phyloP scores from a whole-genome alignment of 2,329 filamentous ascomycete species.

The Orbilia oligospora region DNA sequence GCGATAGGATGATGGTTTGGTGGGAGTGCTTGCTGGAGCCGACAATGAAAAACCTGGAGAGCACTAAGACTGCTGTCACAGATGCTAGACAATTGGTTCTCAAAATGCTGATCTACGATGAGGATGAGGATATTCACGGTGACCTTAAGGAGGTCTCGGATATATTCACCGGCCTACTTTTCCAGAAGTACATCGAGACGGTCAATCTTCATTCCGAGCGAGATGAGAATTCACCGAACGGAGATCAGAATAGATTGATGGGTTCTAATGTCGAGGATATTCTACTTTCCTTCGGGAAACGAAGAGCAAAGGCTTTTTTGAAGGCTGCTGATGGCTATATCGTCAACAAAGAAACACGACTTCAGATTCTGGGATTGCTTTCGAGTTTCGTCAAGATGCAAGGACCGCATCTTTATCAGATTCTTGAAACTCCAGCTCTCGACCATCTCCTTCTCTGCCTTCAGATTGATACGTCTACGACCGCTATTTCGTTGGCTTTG shows the following conservation, averaged over 20 bases:
- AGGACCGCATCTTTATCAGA: slow-evolving; percentile 82
- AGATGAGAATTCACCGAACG: slow-evolving; percentile 66
- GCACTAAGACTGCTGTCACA: slow-evolving; percentile 75
- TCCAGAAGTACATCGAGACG: slow-evolving; percentile 74
- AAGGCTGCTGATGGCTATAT: slow-evolving; percentile 77
- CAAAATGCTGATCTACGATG: slow-evolving; percentile 75
- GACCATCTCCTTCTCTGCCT: slow-evolving; percentile 80
- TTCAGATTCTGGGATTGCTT: slow-evolving; percentile 77
- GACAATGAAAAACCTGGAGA: slow-evolving; percentile 72
- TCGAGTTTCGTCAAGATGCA: slow-evolving; percentile 81
- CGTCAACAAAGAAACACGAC: slow-evolving; percentile 75
- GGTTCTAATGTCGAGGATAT: slow-evolving; percentile 71
- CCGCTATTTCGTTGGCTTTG: slow-evolving; percentile 80
- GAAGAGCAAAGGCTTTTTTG: slow-evolving; percentile 79
- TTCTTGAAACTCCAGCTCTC: slow-evolving; percentile 80
- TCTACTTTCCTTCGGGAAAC: slow-evolving; percentile 75
- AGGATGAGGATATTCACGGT: slow-evolving; percentile 66
- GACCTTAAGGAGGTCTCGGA: slow-evolving; percentile 69
- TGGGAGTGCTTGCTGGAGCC: slow-evolving; percentile 76
- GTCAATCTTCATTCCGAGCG: slow-evolving; percentile 66
- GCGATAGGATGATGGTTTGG: slow-evolving; percentile 78
- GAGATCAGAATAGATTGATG: slow-evolving; percentile 65
- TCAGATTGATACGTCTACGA: slow-evolving; percentile 82
- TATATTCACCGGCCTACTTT: slow-evolving; percentile 73
- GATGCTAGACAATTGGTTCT: slow-evolving; percentile 77